phyloP scores from a whole-genome alignment of 768 basidiomycete genomes.

The Tricholomella constricta region DNA sequence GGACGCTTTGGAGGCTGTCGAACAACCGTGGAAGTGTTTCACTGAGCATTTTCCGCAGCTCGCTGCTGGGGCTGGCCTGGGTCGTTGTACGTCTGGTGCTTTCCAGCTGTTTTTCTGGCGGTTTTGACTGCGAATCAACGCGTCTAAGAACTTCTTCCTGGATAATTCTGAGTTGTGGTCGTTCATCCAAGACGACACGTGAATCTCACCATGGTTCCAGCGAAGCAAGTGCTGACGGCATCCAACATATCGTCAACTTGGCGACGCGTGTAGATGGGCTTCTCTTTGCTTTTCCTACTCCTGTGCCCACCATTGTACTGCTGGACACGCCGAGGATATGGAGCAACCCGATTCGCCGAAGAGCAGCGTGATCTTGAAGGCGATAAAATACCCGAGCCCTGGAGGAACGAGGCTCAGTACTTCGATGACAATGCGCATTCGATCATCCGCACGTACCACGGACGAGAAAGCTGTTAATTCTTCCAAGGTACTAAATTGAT shows the following conservation, averaged over 20 bases:
- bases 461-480: no score
- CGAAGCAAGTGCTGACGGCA: constrained; percentile 14
- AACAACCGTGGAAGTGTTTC: constrained; percentile 9
- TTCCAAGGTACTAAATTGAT: no score
- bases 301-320: constrained; percentile 2
- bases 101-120: neutral
- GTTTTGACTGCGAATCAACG: neutral
- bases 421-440: no score
- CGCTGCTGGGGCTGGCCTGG: neutral
- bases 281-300: constrained; percentile 14
- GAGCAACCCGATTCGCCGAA: no score
- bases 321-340: constrained; percentile 7
- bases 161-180: neutral
- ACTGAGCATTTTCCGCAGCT: constrained; percentile 3
- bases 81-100: no score
- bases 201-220: constrained; percentile 10
- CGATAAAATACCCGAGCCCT: no score
- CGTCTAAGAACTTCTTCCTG: constrained; percentile 15
- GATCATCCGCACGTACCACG: no score
- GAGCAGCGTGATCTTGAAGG: no score
- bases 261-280: constrained; percentile 13
- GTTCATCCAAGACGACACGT: neutral
- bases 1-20: constrained; percentile 10
- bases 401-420: no score
- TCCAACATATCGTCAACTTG: constrained; percentile 17